Base-by-base conservation (phyloP, 192 early-diverging fungal genomes). In the Jimgerdemannia flammicorona region DNA sequence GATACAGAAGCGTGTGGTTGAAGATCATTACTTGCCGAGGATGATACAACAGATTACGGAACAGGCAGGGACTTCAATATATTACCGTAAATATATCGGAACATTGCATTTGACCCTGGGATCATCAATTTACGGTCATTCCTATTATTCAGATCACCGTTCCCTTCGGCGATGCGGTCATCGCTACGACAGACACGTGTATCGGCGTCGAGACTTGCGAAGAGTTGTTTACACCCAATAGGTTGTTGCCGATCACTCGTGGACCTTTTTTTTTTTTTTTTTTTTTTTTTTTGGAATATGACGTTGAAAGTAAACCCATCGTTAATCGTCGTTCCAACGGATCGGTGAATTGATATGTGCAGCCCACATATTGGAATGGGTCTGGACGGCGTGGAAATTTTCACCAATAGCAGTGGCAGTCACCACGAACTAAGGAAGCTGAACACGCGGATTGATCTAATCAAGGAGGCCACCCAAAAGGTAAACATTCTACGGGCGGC, bases 371-470 rank as follows among this genome's bases (percentile, higher is more conserved):
- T 98, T 72, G 84, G 85, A 0, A 93, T 98, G 90, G 90, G 92
- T 2, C 79, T 99, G 76, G 96, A 96, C 77, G 98, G 98, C 9
- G 97, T 98, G 2, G 98, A 99, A 77, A 95, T 99, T 59, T 94
- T 99, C 67, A 89, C 91, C 63, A 99, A 99, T 78, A 95, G 95
- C 78, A 96, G 94, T 80, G 96, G 95, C 73, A 94, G 91, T 78
- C 98, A 99, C 86, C 97, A 98, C 78, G 97, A 99, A 81, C 87
- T 99, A 68, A 89, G 93, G 70, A 99, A 99, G 80, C 88, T 99
- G 4, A 81, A 91, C 40, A 87, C 87, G 0, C 91, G 98, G 43
- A 81, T 99, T 11, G 93, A 97, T 40, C 84, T 99, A 71, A 95
- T 99, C 42, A 82, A 87, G 3, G 92, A 91, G 49, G 98, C 98